Percentiles rank a stretch among this genome's conserved stretches.
phyloP scores from a whole-genome alignment of 2,329 filamentous ascomycete species.

The Lasiodiplodia theobromae region DNA sequence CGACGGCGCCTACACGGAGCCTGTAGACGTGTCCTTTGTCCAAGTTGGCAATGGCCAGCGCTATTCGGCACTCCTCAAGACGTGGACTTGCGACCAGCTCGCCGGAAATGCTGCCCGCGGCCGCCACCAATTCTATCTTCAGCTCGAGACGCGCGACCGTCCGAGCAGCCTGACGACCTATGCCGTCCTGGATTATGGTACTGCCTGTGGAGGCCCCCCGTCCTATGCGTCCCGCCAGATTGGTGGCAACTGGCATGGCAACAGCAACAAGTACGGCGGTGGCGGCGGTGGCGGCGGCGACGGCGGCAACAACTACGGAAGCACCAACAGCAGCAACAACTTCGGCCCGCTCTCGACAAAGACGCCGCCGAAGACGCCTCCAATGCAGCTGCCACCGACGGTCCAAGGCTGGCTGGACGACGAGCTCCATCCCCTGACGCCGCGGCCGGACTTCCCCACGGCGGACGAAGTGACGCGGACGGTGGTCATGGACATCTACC shows the following conservation, averaged over 20 bases:
- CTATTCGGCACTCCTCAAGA: constrained; percentile 64
- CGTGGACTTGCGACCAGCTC: constrained; percentile 59
- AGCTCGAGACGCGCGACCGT: constrained; percentile 60
- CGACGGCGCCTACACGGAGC: constrained; percentile 62
- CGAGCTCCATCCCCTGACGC: constrained; percentile 43
- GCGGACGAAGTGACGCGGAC: constrained; percentile 44
- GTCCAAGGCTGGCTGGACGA: constrained; percentile 50
- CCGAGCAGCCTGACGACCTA: constrained; percentile 56
- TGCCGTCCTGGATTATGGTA: constrained; percentile 56
- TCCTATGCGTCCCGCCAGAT: not conserved
- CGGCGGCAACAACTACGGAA: not conserved
- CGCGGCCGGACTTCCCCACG: constrained; percentile 43
- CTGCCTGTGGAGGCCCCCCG: not conserved
- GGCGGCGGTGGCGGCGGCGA: not conserved
- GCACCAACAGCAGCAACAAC: not conserved
- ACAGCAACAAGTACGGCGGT: not conserved
- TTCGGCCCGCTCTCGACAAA: constrained; percentile 29
- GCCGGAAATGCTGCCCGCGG: constrained; percentile 33
- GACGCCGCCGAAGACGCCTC: constrained; percentile 33
- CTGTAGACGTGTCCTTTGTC: constrained; percentile 56
- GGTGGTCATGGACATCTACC: constrained; percentile 41
- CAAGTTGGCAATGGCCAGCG: constrained; percentile 67
- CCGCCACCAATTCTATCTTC: constrained; percentile 52
- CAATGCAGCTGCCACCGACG: constrained; percentile 42
- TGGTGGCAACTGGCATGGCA: not conserved